Evolutionary conservation across 164 flowering plant species (phyloP), one percentile per base, ranked within the genome.

Genomic region (Malania oleifera): DNA sequence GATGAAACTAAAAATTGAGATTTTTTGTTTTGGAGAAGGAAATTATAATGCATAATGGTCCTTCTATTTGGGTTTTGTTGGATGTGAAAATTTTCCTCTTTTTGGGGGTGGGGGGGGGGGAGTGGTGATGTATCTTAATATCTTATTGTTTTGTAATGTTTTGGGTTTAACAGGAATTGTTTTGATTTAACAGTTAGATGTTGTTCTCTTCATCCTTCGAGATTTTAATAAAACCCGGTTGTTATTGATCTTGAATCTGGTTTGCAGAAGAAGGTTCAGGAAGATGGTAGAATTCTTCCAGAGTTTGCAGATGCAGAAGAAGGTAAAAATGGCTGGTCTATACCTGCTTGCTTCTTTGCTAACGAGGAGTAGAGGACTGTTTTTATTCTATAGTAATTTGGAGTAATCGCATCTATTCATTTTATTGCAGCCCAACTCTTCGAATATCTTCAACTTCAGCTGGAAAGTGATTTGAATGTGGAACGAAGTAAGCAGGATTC

Each of bases 241-340:
- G 22, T 60, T 29, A 13, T 56, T 58, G 49, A 40, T 48, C 18
- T 44, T 48, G 34, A 40, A 35, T 27, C 69, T 58, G 13, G n/a
- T 22, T 72, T 73, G 31, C 90, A 91, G 98, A 86, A 73, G 60
- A 81, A 78, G 29, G 74, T 78, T 54, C 76, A 80, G 57, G 87
- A 86, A 70, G 90, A 89, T 76, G 98, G 98, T 31, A 72, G 68
- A 45, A 57, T 77, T 67, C 73, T 81, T 20, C 98, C 96, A 7
- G 96, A 92, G 59, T 92, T 89, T 66, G 93, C 89, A 17, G 96
- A 92, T 79, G 95, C 61, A 5, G 96, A 89, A 61, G 98, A 92
- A 75, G 74, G 98, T 92, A 49, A 69, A 79, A 74, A 6, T 35
- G 41, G 64, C 0, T 55, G 37, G 50, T 43, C 0, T 12, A 9